Evolutionary conservation across 1,139 yeast genomes (phyloP).

Genomic region (Yamadazyma mexicana): DNA sequence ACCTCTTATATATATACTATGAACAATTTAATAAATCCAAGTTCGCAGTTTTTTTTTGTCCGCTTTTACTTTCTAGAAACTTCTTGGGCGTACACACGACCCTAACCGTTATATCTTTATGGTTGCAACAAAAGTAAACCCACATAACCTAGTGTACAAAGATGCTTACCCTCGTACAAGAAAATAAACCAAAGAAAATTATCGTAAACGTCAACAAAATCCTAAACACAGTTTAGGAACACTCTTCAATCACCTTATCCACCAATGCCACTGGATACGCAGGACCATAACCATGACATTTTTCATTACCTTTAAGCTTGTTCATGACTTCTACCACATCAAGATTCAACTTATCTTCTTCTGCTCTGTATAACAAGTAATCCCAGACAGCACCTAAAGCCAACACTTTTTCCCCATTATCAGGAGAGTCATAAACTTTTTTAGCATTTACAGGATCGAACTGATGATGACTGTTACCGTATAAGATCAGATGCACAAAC

Average conservation of each 20-base stretch:
- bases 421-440: conserved; percentile 38
- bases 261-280: conserved; percentile 61
- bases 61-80: conserved; percentile 11
- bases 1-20: too few relatives aligned
- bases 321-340: conserved; percentile 62
- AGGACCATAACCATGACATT: conserved; percentile 83
- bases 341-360: conserved; percentile 40
- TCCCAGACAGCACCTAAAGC: conserved; percentile 87
- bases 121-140: background rate
- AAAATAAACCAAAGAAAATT: background rate
- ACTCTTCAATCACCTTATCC: conserved; percentile 31
- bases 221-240: background rate
- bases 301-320: conserved; percentile 62
- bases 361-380: conserved; percentile 53
- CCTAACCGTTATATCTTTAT: background rate
- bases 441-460: conserved; percentile 21
- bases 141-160: background rate
- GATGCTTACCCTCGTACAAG: too few relatives aligned
- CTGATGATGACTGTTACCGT: conserved; percentile 21
- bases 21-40: background rate
- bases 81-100: conserved; percentile 2
- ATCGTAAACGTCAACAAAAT: background rate
- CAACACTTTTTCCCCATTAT: conserved; percentile 46
- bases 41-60: conserved; percentile 2
- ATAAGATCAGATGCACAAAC: conserved; percentile 31